Evolutionary conservation across 2,329 filamentous ascomycete genomes (phyloP), one percentile per base, ranked within the genome.

Genomic region (Aspergillus udagawae): DNA sequence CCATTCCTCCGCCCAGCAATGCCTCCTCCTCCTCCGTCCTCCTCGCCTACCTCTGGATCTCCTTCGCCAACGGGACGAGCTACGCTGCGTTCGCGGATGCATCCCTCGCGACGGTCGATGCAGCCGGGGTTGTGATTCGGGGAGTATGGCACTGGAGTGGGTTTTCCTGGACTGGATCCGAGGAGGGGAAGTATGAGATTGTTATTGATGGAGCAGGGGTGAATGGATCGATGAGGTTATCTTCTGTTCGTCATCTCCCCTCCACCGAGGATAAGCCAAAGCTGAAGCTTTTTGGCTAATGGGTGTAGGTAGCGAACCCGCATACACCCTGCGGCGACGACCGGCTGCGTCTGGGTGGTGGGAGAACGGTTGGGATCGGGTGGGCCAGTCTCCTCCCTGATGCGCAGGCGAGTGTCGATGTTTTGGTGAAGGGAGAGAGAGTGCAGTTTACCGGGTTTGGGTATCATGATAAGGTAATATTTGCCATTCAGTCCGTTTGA

Each of bases 381-480:
- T 78, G 76, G 75, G 65, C 68, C 2, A 75, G 70, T 60, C 64
- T 72, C 2, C 57, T 76, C 4, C 73, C 75, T 3, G 73, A 74
- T 54, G 70, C 72, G 0, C 56, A 63, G 25, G 73, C 63, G 1
- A 60, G 41, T 2, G 73, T 74, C 1, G 65, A 73, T 38, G 51
- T 74, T 53, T 59, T 35, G 0, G 65, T 74, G 6, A 55, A 63
- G 23, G 76, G 74, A 1, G 65, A 63, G 28, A 35, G 38, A 14
- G 25, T 77, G 17, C 54, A 55, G 5, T 78, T 77, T 57, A 61
- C 65, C 5, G 77, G 78, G 1, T 53, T 67, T 1, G 78, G 70
- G 1, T 80, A 80, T 61, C 78, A 80, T 60, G 79, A 80, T 59
- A 80, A 79, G 64, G 73, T n/a, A n/a, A n/a, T n/a, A n/a, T n/a